Evolutionary conservation across 2,329 filamentous ascomycete species (phyloP), one percentile per base, ranked within the genome.

Genomic region (Diaporthe humulicola): DNA sequence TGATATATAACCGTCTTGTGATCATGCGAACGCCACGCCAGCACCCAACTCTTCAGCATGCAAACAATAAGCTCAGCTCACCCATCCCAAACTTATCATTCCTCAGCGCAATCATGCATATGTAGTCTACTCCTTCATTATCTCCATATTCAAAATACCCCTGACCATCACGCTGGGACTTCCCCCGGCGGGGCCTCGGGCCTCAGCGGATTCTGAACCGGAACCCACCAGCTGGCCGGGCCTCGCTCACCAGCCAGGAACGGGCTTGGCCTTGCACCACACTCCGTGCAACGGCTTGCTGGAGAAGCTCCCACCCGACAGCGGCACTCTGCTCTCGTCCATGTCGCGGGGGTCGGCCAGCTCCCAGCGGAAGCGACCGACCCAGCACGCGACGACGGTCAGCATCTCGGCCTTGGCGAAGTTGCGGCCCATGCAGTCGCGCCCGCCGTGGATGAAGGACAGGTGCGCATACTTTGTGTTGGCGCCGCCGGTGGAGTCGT

Each of bases 321-420:
- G 58, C 17, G 58, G 58, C 40, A 64, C 58, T 28, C 58, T 64
- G 58, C 58, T 64, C 58, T 64, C 58, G 58, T 64, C 58, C 58
- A 64, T 45, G 38, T 64, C 58, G 25, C 58, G 58, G 15, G 38
- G 8, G 25, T 64, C 58, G 28, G 58, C 38, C 58, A 64, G 58
- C 58, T 64, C 58, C 58, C 58, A 64, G 25, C 28, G 10, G 58
- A 64, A 64, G 8, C 58, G 58, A 25, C 58, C 58, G 25, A 64
- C 58, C 58, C 58, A 64, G 38, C 58, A 57, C 50, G 83, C 86
- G 12, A 90, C 86, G 76, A 93, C 92, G 45, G 90, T 85, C 48
- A 88, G 86, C 78, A 93, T 80, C 78, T 93, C 91, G 90, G 93
- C 92, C 84, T 92, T 91, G 0, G 91, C 91, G 36, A 93, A 90